Base-by-base conservation (phyloP, 176 grass and related monocot species). In the Calamus simplicifolius region DNA sequence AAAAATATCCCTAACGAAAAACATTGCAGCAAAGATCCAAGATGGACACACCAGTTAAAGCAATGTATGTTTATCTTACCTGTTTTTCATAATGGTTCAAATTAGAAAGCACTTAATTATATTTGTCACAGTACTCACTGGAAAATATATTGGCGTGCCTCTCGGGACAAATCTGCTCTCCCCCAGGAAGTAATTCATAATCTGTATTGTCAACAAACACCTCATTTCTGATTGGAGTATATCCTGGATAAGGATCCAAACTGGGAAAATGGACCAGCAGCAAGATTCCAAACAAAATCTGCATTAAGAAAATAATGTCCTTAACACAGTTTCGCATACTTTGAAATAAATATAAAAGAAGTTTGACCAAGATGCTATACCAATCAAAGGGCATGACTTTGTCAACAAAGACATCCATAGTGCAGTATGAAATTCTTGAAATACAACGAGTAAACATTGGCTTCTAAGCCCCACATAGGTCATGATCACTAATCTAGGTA, bases 141-240 rank as follows among this genome's bases (percentile, higher is more conserved):
- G 87, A 82, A 56, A 97, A 73, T 63, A 97, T 25, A 72, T 57
- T 85, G 68, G 0, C 73, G 64, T 78, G 66, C 67, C 73, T 88
- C 75, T 97, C 93, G 4, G 91, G 93, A 59, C 93, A 97, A 67
- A 97, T 83, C 69, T 95, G 76, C 69, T 91, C 93, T 54, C 62
- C 93, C 6, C 58, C 76, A 16, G 87, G 74, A 67, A 97, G 81
- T 77, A 84, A 66, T 79, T 91, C 87, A 80, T 97, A 97, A 69
- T 76, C 78, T 51, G 78, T 85, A 30, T 85, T 77, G 21, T 91
- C 87, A 49, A 72, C 58, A 59, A 80, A 19, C 28, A 25, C 30
- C 62, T 91, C 93, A 48, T 62, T 80, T 73, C 78, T 80, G 63
- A 97, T 76, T 27, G 84, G 87, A 59, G 73, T 80, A 66, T 97